phyloP scores from a whole-genome alignment of 208 protist genomes.

The Porcisia deanei region DNA sequence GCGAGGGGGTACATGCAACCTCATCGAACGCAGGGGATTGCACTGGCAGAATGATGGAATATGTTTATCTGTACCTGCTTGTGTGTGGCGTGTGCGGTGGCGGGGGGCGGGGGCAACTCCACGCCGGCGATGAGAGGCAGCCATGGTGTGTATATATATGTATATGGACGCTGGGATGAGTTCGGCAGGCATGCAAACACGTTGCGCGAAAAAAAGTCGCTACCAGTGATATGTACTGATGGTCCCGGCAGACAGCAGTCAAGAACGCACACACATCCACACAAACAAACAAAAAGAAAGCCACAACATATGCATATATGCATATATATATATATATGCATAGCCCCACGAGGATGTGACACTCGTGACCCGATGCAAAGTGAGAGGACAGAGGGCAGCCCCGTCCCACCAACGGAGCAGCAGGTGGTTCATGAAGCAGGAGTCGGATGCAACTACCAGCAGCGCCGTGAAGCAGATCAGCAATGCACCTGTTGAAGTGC shows the following conservation, averaged over 20 bases:
- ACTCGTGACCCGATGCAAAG: background rate
- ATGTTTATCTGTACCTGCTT: background rate
- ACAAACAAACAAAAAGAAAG: background rate
- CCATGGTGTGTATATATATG: background rate
- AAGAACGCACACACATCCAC: slow-evolving; percentile 5
- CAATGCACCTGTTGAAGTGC: background rate
- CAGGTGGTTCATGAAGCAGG: background rate
- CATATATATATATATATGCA: background rate
- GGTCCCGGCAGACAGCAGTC: background rate
- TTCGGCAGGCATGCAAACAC: background rate
- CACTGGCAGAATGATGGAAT: background rate
- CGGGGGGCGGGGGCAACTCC: background rate
- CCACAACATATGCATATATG: background rate
- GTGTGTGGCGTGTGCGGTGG: no score
- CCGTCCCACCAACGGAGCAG: slow-evolving; percentile 1
- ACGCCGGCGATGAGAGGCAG: background rate
- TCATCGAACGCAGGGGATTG: background rate
- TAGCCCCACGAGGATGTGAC: background rate
- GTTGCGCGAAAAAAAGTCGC: background rate
- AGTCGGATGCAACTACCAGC: background rate
- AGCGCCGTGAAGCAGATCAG: background rate
- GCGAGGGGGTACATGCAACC: background rate
- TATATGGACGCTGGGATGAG: background rate
- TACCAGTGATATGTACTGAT: background rate
- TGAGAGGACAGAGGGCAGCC: background rate